phyloP scores from a whole-genome alignment of 352 stramenopile genomes.

The Phytophthora agathidicida region DNA sequence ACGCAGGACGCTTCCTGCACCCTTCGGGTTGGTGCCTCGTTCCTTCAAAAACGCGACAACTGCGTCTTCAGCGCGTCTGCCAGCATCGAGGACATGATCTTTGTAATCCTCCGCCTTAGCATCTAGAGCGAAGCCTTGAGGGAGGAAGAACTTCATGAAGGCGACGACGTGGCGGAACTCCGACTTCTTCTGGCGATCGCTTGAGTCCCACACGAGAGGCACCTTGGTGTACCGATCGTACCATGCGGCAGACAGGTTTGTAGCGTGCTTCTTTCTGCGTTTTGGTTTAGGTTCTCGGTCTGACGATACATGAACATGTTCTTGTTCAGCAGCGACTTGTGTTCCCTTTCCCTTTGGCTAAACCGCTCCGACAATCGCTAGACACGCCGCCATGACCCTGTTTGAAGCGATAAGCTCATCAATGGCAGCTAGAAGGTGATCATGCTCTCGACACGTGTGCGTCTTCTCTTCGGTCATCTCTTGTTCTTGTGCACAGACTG shows the following conservation, averaged over 20 bases:
- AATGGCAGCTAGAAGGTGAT: background rate
- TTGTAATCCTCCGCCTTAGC: background rate
- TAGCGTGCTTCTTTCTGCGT: no score
- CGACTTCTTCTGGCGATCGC: background rate
- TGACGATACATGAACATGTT: background rate
- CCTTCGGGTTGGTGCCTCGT: background rate
- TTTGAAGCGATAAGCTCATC: no score
- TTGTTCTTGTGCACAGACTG: background rate
- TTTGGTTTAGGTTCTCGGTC: background rate
- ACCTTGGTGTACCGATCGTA: no score
- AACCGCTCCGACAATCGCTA: background rate
- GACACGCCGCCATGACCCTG: background rate
- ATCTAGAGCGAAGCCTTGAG: no score
- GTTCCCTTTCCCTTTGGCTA: background rate
- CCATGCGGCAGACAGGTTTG: no score
- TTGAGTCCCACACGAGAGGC: background rate
- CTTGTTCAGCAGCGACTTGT: background rate
- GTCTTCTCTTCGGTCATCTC: background rate
- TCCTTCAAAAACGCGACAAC: background rate
- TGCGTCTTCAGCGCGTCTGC: background rate
- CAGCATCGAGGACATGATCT: background rate
- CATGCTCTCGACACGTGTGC: background rate
- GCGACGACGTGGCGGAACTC: background rate
- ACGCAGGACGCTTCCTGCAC: background rate
- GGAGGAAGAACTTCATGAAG: background rate